These are phyloP conservation scores for Coprinellus aureogranulatus DNA, from an alignment of 768 basidiomycete genomes.

Conservation along the genomic window DNA sequence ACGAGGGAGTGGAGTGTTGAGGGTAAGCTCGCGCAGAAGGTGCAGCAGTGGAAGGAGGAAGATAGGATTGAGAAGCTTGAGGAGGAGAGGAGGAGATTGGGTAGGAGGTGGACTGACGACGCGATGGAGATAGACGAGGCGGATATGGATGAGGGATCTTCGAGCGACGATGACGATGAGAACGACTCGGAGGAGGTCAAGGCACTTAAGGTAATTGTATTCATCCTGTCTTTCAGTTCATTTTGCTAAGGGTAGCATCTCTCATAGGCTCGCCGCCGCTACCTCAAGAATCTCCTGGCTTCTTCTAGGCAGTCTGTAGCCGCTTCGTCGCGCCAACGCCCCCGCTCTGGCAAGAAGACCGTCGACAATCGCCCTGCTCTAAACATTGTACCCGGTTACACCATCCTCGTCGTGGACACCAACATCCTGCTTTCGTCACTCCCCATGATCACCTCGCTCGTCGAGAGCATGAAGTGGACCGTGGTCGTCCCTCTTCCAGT, in stretches of 20 bases:
- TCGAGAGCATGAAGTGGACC: conserved; percentile 84
- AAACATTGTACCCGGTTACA: conserved; percentile 75
- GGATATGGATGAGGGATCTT: conserved; percentile 40
- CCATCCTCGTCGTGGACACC: conserved; percentile 88
- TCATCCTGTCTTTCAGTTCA: too few relatives aligned
- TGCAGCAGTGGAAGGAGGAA: conserved; percentile 66
- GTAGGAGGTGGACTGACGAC: conserved; percentile 63
- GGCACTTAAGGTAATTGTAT: conserved; percentile 56
- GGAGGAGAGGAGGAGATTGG: conserved; percentile 63
- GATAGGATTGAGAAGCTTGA: conserved; percentile 62
- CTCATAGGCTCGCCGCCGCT: too few relatives aligned
- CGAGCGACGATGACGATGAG: conserved; percentile 55
- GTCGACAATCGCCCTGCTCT: too few relatives aligned
- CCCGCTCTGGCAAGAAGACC: too few relatives aligned
- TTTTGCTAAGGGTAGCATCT: too few relatives aligned
- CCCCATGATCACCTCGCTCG: conserved; percentile 63
- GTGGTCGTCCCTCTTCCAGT: conserved; percentile 90
- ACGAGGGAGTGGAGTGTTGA: conserved; percentile 62
- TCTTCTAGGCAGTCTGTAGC: too few relatives aligned
- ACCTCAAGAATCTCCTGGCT: too few relatives aligned
- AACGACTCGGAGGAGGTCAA: conserved; percentile 71
- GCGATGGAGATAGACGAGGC: conserved; percentile 73
- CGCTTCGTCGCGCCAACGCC: too few relatives aligned
- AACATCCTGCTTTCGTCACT: conserved; percentile 90
- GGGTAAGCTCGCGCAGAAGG: conserved; percentile 66